Evolutionary conservation across 176 grass and related monocot species (phyloP).

Genomic region (Carex scoparia): DNA sequence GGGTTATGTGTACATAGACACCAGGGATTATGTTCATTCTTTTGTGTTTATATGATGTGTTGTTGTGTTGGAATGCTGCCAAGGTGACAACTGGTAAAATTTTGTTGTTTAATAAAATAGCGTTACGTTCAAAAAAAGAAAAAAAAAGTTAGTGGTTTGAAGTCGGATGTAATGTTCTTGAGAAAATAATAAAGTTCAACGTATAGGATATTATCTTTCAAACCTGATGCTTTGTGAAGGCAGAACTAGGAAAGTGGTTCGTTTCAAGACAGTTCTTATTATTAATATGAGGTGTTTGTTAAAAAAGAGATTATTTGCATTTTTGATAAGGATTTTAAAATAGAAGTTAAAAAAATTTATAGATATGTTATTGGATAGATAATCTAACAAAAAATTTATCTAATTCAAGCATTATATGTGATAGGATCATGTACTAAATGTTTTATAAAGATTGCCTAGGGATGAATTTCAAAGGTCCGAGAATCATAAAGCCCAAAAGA

Average conservation of each 20-base stretch:
- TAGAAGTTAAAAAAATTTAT: too few relatives aligned
- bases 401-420: too few relatives aligned
- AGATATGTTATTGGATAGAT: too few relatives aligned
- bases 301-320: not conserved
- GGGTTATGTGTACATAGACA: conserved; percentile 9
- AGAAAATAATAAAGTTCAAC: not conserved
- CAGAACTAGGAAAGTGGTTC: not conserved
- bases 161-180: not conserved
- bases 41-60: conserved; percentile 20
- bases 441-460: too few relatives aligned
- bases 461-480: too few relatives aligned
- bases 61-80: not conserved
- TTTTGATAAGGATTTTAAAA: too few relatives aligned
- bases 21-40: conserved; percentile 13
- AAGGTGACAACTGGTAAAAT: conserved; percentile 4
- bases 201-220: not conserved
- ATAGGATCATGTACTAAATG: too few relatives aligned
- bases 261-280: not conserved
- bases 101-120: conserved; percentile 18
- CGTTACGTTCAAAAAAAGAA: not conserved
- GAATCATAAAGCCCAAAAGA: too few relatives aligned
- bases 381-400: too few relatives aligned
- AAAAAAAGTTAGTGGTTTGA: not conserved
- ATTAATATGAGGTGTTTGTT: not conserved
- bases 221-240: not conserved